Percentiles rank a stretch among this genome's conserved stretches.
Conservation (phyloP, 179 eudicot genomes). For the Spergularia azorica region DNA sequence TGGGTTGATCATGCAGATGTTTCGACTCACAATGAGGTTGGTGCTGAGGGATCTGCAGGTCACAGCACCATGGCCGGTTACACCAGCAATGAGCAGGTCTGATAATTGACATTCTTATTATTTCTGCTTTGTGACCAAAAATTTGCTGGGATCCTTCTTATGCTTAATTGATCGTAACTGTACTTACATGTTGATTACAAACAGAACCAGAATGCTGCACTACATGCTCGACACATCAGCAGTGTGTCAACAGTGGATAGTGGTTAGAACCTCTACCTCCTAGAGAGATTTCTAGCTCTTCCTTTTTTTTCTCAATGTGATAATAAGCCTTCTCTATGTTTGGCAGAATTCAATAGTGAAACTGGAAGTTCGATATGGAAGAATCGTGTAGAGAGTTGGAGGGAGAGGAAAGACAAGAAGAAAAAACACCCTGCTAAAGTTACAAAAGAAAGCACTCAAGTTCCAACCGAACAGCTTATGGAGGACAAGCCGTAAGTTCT, state of each 20-base stretch:
- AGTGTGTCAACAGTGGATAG: constrained; percentile 80
- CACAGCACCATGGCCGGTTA: constrained; percentile 45
- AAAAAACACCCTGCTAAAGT: constrained; percentile 49
- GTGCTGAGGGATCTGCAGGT: constrained; percentile 41
- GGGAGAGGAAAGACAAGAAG: constrained; percentile 83
- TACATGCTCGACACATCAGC: constrained; percentile 84
- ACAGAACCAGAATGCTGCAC: constrained; percentile 63
- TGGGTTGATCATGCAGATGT: constrained; percentile 40
- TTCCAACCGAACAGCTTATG: constrained; percentile 78
- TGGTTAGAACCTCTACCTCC: constrained; percentile 54
- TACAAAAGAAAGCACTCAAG: constrained; percentile 54
- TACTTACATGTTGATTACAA: constrained; percentile 14
- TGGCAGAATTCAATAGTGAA: constrained; percentile 63
- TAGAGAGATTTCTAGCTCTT: not conserved
- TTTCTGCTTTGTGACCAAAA: not conserved
- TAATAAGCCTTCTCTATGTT: constrained; percentile 2
- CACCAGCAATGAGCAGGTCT: constrained; percentile 57
- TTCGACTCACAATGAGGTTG: constrained; percentile 33
- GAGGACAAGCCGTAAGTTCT: constrained; percentile 72
- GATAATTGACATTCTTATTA: not conserved
- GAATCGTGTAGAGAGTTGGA: constrained; percentile 94
- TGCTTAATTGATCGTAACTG: not conserved
- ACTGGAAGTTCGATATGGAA: constrained; percentile 94
- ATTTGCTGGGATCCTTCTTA: not conserved
- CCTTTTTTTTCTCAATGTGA: not conserved